phyloP scores from a whole-genome alignment of 169 alveolate species.

The Amoebophrya sp. region DNA sequence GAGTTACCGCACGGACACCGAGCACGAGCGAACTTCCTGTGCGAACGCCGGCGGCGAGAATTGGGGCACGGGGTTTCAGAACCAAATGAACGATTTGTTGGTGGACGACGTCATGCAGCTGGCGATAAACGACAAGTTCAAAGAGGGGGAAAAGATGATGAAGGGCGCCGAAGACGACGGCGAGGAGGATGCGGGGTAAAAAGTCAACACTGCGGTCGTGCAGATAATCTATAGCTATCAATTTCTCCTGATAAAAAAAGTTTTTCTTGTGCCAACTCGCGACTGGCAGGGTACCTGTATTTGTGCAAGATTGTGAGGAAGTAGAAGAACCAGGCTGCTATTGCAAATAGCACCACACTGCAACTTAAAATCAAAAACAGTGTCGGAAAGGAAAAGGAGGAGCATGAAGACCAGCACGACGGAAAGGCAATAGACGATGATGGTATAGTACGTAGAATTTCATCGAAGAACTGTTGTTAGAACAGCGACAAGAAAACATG shows the following conservation, averaged over 20 bases:
- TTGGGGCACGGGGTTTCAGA: background rate
- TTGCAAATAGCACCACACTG: no score
- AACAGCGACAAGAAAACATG: no score
- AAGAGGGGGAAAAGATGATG: background rate
- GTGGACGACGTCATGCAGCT: conserved; percentile 15
- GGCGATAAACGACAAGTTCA: conserved; percentile 22
- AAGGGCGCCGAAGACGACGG: conserved; percentile 5
- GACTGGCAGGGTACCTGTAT: no score
- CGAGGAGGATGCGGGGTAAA: background rate
- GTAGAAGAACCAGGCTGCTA: no score
- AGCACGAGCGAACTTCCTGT: background rate
- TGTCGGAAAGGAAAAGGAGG: background rate
- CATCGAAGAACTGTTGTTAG: no score
- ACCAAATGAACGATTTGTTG: background rate
- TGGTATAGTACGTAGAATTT: background rate
- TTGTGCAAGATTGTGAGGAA: no score
- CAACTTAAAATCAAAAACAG: background rate
- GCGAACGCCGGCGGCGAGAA: conserved; percentile 6
- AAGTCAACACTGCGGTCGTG: no score
- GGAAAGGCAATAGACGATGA: background rate
- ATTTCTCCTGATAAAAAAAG: no score
- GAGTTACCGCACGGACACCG: background rate
- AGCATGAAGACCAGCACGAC: conserved; percentile 7
- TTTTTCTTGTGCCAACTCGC: no score
- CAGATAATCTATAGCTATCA: no score